These are phyloP conservation scores for Backusella mclennaniae DNA, from an alignment of 192 early-diverging fungal genomes.

Conservation along the genomic window DNA sequence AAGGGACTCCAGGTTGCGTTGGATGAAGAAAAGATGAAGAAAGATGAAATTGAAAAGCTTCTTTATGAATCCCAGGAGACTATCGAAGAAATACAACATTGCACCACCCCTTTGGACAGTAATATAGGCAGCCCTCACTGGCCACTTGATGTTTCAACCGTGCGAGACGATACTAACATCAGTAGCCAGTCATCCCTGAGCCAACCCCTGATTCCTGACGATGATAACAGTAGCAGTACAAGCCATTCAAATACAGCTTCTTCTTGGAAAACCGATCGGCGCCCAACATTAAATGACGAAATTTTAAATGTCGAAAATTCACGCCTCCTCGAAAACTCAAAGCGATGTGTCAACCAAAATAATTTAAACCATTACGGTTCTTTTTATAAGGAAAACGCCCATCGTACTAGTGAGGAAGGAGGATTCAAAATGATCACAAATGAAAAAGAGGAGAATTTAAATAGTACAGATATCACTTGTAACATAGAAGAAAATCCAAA, in stretches of 20 bases:
- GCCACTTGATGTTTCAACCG: background rate
- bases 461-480: background rate
- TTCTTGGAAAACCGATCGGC: background rate
- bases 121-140: background rate
- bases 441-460: background rate
- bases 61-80: slow-evolving; percentile 53
- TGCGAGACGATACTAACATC: slow-evolving; percentile 2
- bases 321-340: background rate
- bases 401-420: background rate
- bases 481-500: background rate
- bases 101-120: slow-evolving; percentile 24
- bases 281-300: background rate
- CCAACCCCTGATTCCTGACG: background rate
- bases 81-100: slow-evolving; percentile 52
- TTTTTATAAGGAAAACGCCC: background rate
- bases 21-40: slow-evolving; percentile 51
- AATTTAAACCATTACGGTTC: background rate
- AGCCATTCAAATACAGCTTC: background rate
- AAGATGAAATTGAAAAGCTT: slow-evolving; percentile 49
- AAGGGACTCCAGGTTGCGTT: slow-evolving; percentile 44
- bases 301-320: slow-evolving; percentile 2
- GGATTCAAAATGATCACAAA: background rate
- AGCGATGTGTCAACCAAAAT: background rate
- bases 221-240: background rate
- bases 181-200: slow-evolving; percentile 3